A percentile compares a stretch with the other conserved stretches of the same genome.
Evolutionary conservation across 805 yeast genomes (phyloP).

Genomic region (Yarrowia bubula): DNA sequence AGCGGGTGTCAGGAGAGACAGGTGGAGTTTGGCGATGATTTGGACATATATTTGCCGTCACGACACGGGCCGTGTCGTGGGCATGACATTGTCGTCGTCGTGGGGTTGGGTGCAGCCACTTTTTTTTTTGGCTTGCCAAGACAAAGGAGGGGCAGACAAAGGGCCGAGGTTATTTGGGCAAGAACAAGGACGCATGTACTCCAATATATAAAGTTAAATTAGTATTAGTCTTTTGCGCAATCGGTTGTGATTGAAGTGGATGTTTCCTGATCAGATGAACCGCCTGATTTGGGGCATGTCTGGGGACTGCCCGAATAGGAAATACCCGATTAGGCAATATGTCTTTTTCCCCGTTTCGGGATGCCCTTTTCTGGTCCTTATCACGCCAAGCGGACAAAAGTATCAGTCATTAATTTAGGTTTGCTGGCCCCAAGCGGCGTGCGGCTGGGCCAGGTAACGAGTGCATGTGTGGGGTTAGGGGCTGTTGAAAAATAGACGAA

Average conservation of each 20-base stretch:
- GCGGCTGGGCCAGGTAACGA: neutral
- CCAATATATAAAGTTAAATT: neutral
- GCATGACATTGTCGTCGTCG: neutral
- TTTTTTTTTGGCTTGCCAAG: neutral
- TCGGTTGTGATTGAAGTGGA: no score
- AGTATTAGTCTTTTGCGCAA: neutral
- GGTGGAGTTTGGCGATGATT: no score
- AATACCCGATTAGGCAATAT: no score
- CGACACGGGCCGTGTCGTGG: neutral
- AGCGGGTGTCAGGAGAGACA: neutral
- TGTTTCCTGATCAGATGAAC: no score
- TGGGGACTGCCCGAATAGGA: no score
- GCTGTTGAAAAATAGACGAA: neutral
- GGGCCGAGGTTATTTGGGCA: neutral
- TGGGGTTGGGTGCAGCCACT: conserved; percentile 19
- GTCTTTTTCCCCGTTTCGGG: neutral
- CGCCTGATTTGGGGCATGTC: no score
- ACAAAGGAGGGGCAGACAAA: conserved; percentile 10
- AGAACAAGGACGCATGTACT: conserved; percentile 2
- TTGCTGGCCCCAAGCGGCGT: conserved; percentile 14
- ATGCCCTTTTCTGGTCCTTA: neutral
- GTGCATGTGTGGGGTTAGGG: neutral
- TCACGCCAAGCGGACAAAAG: neutral
- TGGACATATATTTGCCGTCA: neutral
- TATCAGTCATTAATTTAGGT: neutral